Base-by-base conservation (phyloP, 163 green algal species). In the Prototheca cutis region DNA sequence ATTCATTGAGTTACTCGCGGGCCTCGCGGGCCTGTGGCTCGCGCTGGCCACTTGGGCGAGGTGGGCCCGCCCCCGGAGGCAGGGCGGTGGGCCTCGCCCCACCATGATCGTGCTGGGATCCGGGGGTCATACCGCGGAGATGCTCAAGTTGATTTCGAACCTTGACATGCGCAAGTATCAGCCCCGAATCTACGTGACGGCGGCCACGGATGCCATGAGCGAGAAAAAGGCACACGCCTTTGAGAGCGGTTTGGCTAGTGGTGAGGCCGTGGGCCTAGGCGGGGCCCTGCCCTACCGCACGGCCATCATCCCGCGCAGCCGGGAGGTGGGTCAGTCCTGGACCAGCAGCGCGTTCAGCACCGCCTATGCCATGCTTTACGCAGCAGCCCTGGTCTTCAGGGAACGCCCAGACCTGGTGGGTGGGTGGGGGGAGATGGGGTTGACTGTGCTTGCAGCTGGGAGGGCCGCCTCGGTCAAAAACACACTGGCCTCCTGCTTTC, bases 111-210 rank as follows among this genome's bases (percentile, higher is more conserved):
- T 73, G 45, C 58, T 78, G 4, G 65, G 70, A 3, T 73, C 70
- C 24, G 70, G 70, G 18, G 89, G 89, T 2, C 89, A 97, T 68
- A 97, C 90, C 2, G 88, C 90, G 10, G 89, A 97, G 70, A 96
- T 97, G 84, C 70, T 97, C 24, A 66, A 61, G 42, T 68, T 96
- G 30, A 49, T 93, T 25, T 52, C 56, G 1, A 34, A 57, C 1
- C 53, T 95, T 29, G 65, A 88, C 68, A 70, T 72, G 32, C 1
- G 42, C 0, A 56, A 32, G 1, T 95, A 94, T 70, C 42, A 4
- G 7, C 87, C 89, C 0, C 68, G 89, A 13, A 69, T 70, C 6
- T 97, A 96, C 62, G 79, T 97, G 1, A 76, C 83, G 18, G 88
- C 85, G 25, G 70, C 62, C 8, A 97, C 87, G 3, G 89, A 97